Conservation (phyloP, 2,329 filamentous ascomycete species). For the Ophiognomonia clavigignenti-juglandacearum region DNA sequence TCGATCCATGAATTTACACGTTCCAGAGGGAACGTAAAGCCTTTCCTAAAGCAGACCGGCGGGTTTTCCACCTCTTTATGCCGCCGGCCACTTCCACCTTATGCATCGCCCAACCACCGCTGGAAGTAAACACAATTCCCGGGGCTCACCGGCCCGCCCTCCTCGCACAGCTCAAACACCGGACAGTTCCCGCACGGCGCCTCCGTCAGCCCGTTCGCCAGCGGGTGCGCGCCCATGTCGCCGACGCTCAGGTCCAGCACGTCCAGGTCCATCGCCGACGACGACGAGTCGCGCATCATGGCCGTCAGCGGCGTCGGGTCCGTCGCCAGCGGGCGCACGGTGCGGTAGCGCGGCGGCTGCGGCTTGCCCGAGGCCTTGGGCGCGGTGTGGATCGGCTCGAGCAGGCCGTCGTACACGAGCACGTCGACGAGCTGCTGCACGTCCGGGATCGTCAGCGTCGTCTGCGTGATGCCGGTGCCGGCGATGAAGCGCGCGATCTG, state of each 20-base stretch:
- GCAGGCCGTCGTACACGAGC: conserved; percentile 78
- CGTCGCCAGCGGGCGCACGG: conserved; percentile 43
- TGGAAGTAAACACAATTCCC: conserved; percentile 89
- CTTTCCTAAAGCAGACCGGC: too few relatives aligned
- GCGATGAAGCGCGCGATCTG: conserved; percentile 74
- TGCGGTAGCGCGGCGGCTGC: conserved; percentile 49
- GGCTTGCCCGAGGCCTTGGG: too few relatives aligned
- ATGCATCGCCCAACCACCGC: conserved; percentile 71
- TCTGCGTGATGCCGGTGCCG: conserved; percentile 64
- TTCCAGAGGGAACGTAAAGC: too few relatives aligned
- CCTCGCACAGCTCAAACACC: conserved; percentile 87
- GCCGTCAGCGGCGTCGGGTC: conserved; percentile 23
- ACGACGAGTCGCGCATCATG: conserved; percentile 23
- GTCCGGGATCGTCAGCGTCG: conserved; percentile 65
- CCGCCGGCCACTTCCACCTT: too few relatives aligned
- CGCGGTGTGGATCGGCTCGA: conserved; percentile 59
- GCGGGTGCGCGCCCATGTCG: conserved; percentile 33
- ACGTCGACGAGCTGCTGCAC: conserved; percentile 84
- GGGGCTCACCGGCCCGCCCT: conserved; percentile 85
- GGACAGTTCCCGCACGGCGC: conserved; percentile 88
- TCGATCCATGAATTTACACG: too few relatives aligned
- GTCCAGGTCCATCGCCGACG: conserved; percentile 19
- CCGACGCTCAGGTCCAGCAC: conserved; percentile 15
- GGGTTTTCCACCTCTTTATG: too few relatives aligned
- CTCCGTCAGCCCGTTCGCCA: conserved; percentile 74